phyloP scores from a whole-genome alignment of 345 rosid species.

The Corymbia maculata region DNA sequence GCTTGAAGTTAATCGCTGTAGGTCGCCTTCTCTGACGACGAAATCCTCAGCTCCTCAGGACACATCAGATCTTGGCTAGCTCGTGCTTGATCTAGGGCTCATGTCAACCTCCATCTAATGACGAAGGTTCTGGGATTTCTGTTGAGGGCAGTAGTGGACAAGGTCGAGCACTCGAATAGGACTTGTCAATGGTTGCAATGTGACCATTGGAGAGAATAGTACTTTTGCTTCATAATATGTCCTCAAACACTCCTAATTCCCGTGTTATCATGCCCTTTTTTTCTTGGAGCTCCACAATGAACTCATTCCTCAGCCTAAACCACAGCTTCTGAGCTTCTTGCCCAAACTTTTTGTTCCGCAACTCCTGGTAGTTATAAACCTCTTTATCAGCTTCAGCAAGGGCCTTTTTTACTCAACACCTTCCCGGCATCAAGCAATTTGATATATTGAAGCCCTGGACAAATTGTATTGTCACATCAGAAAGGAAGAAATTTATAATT shows the following conservation, averaged over 20 bases:
- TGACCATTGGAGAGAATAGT: too few species aligned
- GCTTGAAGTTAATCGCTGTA: too few species aligned
- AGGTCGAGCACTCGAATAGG: too few species aligned
- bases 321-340: conserved; percentile 70
- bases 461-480: neutral
- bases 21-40: too few species aligned
- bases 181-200: too few species aligned
- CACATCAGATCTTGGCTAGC: too few species aligned
- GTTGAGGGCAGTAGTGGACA: too few species aligned
- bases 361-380: conserved; percentile 11
- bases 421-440: conserved; percentile 35
- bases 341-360: conserved; percentile 52
- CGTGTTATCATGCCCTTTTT: conserved; percentile 54
- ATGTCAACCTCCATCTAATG: too few species aligned
- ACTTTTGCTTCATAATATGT: neutral
- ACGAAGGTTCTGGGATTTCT: too few species aligned
- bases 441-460: conserved; percentile 37
- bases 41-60: too few species aligned
- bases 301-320: conserved; percentile 82
- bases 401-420: conserved; percentile 60
- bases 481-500: neutral
- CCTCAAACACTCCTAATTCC: neutral
- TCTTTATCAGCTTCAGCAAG: conserved; percentile 39
- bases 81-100: too few species aligned
- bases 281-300: conserved; percentile 70